Evolutionary conservation across 345 rosid species (phyloP).

Genomic region (Carallia brachiata): DNA sequence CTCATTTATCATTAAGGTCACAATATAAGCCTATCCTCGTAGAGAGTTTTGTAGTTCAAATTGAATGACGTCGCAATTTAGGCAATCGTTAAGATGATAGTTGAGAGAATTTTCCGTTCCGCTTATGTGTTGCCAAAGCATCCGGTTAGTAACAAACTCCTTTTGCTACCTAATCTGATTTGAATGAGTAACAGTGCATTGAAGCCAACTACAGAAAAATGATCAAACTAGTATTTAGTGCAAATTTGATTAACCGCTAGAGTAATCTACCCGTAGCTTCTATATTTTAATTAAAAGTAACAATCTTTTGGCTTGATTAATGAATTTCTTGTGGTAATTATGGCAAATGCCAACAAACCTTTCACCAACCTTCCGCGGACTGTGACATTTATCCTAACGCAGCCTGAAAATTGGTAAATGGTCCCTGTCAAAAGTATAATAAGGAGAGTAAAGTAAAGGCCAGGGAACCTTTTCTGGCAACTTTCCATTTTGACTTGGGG

Average conservation of each 20-base stretch:
- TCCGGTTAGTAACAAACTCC: too few species aligned
- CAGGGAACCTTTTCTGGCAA: conserved; percentile 3
- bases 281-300: too few species aligned
- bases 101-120: too few species aligned
- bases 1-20: too few species aligned
- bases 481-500: not conserved
- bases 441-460: conserved; percentile 4
- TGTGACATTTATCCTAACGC: conserved; percentile 32
- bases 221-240: not conserved
- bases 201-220: not conserved
- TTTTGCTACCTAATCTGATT: too few species aligned
- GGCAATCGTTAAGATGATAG: too few species aligned
- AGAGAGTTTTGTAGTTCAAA: too few species aligned
- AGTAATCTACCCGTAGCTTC: too few species aligned
- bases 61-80: too few species aligned
- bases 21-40: too few species aligned
- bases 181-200: too few species aligned
- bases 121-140: too few species aligned
- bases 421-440: conserved; percentile 27
- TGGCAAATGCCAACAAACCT: not conserved
- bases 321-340: not conserved
- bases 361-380: conserved; percentile 20
- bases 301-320: not conserved
- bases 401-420: conserved; percentile 34
- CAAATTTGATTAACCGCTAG: not conserved